Evolutionary conservation across 2,329 filamentous ascomycete genomes (phyloP).

Genomic region (Penicillium hordei): DNA sequence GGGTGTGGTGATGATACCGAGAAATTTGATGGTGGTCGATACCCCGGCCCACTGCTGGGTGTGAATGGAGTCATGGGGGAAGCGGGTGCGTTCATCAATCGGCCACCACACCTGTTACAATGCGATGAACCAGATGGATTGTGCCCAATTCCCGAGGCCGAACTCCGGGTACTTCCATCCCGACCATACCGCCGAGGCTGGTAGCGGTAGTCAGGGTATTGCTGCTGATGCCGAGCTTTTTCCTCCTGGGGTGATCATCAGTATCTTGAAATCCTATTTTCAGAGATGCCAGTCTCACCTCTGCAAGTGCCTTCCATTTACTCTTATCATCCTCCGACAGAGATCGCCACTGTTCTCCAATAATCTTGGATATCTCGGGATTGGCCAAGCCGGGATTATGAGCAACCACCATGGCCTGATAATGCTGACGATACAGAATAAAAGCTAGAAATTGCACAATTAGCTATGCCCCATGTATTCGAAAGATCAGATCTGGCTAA

Average conservation of each 20-base stretch:
- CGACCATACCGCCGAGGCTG: constrained; percentile 73
- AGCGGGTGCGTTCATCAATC: constrained; percentile 47
- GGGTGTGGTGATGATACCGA: constrained; percentile 33
- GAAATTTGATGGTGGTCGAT: constrained; percentile 27
- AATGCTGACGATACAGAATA: constrained; percentile 93
- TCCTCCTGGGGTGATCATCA: constrained; percentile 62
- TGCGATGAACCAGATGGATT: constrained; percentile 40
- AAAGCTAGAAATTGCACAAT: constrained; percentile 63
- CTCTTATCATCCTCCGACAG: constrained; percentile 73
- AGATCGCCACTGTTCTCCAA: constrained; percentile 86
- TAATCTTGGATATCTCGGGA: constrained; percentile 95
- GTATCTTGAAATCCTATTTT: background rate
- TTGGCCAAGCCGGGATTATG: constrained; percentile 88
- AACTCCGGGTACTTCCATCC: constrained; percentile 46
- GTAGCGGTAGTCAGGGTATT: constrained; percentile 93
- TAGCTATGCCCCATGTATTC: constrained; percentile 2
- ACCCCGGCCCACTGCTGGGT: constrained; percentile 27
- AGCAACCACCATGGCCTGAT: constrained; percentile 77
- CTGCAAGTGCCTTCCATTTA: constrained; percentile 84
- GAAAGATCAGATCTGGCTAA: background rate
- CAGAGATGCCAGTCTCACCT: constrained; percentile 51
- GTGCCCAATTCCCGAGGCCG: constrained; percentile 36
- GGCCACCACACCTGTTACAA: constrained; percentile 48
- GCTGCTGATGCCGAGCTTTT: constrained; percentile 81
- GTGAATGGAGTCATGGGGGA: constrained; percentile 45